Conservation (phyloP, 352 stramenopile species). For the Pythium rhizo-oryzae region DNA sequence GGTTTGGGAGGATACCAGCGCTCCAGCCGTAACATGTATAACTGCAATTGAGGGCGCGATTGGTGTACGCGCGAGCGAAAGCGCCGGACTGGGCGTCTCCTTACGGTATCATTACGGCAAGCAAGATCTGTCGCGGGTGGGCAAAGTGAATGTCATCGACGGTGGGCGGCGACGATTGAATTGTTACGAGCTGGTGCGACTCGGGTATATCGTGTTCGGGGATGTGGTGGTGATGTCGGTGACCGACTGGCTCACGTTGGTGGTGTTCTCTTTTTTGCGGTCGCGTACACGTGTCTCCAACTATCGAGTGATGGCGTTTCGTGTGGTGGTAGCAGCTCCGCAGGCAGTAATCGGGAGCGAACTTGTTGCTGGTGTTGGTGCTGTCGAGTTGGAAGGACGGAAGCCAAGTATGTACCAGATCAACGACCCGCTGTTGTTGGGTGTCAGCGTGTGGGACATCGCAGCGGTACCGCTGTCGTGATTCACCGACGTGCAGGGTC, state of each 20-base stretch:
- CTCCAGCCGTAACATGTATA: background rate
- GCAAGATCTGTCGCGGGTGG: no score
- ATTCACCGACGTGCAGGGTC: no score
- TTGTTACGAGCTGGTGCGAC: conserved; percentile 23
- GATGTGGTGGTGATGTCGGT: conserved; percentile 13
- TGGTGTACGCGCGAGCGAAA: conserved; percentile 12
- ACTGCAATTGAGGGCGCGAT: conserved; percentile 11
- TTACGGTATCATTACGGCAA: background rate
- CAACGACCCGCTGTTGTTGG: conserved; percentile 16
- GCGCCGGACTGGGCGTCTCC: conserved; percentile 2
- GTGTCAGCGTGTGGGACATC: conserved; percentile 11
- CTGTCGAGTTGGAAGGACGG: background rate
- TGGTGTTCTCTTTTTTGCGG: conserved; percentile 14
- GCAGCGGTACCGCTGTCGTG: conserved; percentile 9
- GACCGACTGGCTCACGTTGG: conserved; percentile 24
- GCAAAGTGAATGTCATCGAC: no score
- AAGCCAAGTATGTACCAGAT: conserved; percentile 8
- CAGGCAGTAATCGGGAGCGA: background rate
- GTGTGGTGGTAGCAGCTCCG: background rate
- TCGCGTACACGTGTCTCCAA: background rate
- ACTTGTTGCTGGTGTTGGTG: background rate
- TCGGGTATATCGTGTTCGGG: conserved; percentile 23
- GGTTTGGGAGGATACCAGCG: background rate
- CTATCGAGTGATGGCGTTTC: conserved; percentile 13
- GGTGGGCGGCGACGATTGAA: background rate